A percentile compares a stretch with the other conserved stretches of the same genome.
Conservation (phyloP, 1,284 basidiomycete species). For the Neonothopanus nambi region DNA sequence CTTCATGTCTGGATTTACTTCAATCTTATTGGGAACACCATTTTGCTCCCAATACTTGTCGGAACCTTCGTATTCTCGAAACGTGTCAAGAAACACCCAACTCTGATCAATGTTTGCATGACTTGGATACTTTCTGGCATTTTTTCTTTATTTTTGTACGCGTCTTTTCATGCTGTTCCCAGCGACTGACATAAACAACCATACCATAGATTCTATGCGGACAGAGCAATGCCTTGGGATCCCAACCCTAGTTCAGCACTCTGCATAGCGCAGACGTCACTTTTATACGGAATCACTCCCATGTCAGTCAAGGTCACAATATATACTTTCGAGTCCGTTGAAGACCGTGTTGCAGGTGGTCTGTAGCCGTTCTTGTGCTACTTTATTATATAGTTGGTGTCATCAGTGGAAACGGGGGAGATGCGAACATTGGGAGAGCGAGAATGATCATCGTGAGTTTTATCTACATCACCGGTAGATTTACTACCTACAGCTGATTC, state of each 20-base stretch:
- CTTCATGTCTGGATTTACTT: constrained; percentile 35
- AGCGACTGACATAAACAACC: not conserved
- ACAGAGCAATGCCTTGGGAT: constrained; percentile 31
- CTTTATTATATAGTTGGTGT: constrained; percentile 34
- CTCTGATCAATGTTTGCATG: constrained; percentile 42
- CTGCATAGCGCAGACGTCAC: constrained; percentile 45
- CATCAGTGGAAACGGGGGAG: constrained; percentile 21
- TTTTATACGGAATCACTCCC: constrained; percentile 43
- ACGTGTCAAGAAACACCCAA: constrained; percentile 33
- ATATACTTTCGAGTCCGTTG: not conserved
- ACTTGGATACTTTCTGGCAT: constrained; percentile 45
- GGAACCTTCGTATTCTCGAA: constrained; percentile 36
- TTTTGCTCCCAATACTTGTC: constrained; percentile 39
- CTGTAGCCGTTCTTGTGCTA: constrained; percentile 37
- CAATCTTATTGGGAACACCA: constrained; percentile 33
- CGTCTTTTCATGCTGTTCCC: not conserved
- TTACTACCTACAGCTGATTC: not conserved
- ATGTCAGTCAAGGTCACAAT: constrained; percentile 35
- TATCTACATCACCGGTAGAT: not conserved
- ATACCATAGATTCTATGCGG: constrained; percentile 37
- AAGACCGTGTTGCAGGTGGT: constrained; percentile 30
- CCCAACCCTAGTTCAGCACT: constrained; percentile 39
- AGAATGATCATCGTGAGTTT: constrained; percentile 26
- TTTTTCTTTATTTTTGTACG: constrained; percentile 43
- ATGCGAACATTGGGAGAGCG: constrained; percentile 14